These are phyloP conservation scores for Aureobasidium melanogenum DNA, from an alignment of 2,329 filamentous ascomycete species.

Conservation along the genomic window DNA sequence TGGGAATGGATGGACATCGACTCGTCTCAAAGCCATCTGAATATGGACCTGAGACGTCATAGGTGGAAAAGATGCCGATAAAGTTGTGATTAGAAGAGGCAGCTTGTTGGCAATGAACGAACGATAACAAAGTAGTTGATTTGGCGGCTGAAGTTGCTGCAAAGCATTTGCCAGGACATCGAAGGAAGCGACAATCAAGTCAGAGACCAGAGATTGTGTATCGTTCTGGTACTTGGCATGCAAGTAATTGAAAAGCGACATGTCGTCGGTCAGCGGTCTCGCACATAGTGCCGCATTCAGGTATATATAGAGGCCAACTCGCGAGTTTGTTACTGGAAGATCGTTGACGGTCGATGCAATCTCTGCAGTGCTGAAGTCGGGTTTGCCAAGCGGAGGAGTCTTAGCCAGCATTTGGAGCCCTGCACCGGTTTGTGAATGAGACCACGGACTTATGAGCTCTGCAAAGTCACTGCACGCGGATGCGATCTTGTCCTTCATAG, in stretches of 20 bases:
- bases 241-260: slow-evolving; percentile 66
- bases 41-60: slow-evolving; percentile 57
- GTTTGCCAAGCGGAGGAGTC: slow-evolving; percentile 46
- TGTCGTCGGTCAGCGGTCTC: slow-evolving; percentile 75
- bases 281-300: slow-evolving; percentile 74
- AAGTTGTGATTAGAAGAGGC: slow-evolving; percentile 50
- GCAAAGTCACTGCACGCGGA: slow-evolving; percentile 25
- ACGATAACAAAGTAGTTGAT: slow-evolving; percentile 62
- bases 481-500: slow-evolving; percentile 20
- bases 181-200: slow-evolving; percentile 81
- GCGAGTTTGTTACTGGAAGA: slow-evolving; percentile 62
- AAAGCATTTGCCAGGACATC: slow-evolving; percentile 83
- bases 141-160: slow-evolving; percentile 55
- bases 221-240: slow-evolving; percentile 82
- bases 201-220: slow-evolving; percentile 65
- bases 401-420: slow-evolving; percentile 22
- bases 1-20: slow-evolving; percentile 59
- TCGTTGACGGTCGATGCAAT: slow-evolving; percentile 37
- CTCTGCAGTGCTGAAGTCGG: slow-evolving; percentile 52
- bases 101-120: slow-evolving; percentile 78
- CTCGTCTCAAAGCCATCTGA: slow-evolving; percentile 53
- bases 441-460: slow-evolving; percentile 25
- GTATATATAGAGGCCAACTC: slow-evolving; percentile 77
- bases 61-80: slow-evolving; percentile 47
- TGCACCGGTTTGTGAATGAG: slow-evolving; percentile 23